These are phyloP conservation scores for Alternaria sp. DNA, from an alignment of 2,329 filamentous ascomycete species.

Conservation along the genomic window DNA sequence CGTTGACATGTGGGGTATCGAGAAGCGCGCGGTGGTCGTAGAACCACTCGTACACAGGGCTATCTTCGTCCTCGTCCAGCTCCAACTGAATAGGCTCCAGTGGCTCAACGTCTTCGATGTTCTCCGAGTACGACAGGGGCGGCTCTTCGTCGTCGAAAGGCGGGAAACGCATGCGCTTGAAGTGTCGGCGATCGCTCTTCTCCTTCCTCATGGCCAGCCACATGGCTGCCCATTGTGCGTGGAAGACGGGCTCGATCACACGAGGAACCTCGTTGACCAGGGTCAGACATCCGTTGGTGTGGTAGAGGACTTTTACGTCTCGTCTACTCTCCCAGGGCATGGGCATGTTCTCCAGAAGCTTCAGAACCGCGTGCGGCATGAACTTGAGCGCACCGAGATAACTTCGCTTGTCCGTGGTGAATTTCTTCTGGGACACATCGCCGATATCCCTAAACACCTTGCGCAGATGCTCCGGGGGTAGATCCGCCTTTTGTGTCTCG, in stretches of 20 bases:
- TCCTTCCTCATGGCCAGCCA: constrained; percentile 98
- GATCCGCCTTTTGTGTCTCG: constrained; percentile 97
- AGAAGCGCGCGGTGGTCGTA: constrained; percentile 91
- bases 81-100: constrained; percentile 99
- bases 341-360: constrained; percentile 98
- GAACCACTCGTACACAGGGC: constrained; percentile 92
- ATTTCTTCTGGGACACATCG: constrained; percentile 99
- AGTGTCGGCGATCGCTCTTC: constrained; percentile 92
- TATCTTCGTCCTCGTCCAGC: constrained; percentile 91
- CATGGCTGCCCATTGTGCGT: constrained; percentile 99
- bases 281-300: constrained; percentile 96
- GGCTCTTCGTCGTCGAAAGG: constrained; percentile 99
- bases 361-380: constrained; percentile 98
- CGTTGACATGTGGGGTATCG: constrained; percentile 93
- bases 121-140: constrained; percentile 96
- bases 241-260: constrained; percentile 97
- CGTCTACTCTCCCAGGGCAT: constrained; percentile 98
- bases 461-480: constrained; percentile 96
- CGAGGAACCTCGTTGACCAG: constrained; percentile 95
- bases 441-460: constrained; percentile 99
- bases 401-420: constrained; percentile 96
- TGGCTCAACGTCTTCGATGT: constrained; percentile 97
- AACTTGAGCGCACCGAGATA: constrained; percentile 98
- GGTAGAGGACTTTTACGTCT: constrained; percentile 97
- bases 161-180: constrained; percentile 98